phyloP scores from a whole-genome alignment of 495 filamentous ascomycete genomes.

The Penicillium malachiteum region DNA sequence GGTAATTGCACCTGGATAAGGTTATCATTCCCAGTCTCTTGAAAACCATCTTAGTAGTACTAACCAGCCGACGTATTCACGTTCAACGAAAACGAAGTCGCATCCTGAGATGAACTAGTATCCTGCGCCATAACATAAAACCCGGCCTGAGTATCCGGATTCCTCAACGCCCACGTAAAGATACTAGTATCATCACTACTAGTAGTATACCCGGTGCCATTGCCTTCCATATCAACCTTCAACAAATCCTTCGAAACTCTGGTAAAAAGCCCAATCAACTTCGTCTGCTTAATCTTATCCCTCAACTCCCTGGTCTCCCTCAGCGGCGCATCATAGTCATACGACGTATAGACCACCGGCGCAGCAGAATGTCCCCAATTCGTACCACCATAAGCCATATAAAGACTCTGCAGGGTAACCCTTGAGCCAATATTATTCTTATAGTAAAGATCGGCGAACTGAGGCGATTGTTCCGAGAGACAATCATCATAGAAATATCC shows the following conservation, averaged over 20 bases:
- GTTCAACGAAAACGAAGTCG: conserved; percentile 56
- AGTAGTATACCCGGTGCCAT: conserved; percentile 54
- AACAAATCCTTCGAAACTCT: conserved; percentile 53
- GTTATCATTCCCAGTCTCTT: not conserved
- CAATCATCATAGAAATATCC: conserved; percentile 50
- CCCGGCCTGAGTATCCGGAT: conserved; percentile 52
- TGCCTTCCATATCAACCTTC: conserved; percentile 54
- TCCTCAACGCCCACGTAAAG: conserved; percentile 54
- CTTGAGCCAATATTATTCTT: conserved; percentile 55
- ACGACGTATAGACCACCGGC: conserved; percentile 52
- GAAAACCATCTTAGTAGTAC: conserved; percentile 1
- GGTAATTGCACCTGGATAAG: conserved; percentile 33
- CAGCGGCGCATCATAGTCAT: conserved; percentile 46
- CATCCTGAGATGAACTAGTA: conserved; percentile 50
- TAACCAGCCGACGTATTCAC: conserved; percentile 56
- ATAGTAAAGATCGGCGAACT: conserved; percentile 56
- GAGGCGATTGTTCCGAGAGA: conserved; percentile 44
- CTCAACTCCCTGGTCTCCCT: conserved; percentile 45
- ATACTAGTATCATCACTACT: conserved; percentile 39
- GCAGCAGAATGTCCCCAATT: conserved; percentile 54
- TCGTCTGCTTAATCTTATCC: conserved; percentile 52
- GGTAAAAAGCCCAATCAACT: conserved; percentile 55
- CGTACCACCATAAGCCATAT: conserved; percentile 59
- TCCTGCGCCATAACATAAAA: conserved; percentile 65
- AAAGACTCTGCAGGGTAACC: conserved; percentile 49